Percentiles rank a stretch among this genome's conserved stretches.
phyloP scores from a whole-genome alignment of 371 early-diverging fungal genomes.

The Rhizopus delemar region DNA sequence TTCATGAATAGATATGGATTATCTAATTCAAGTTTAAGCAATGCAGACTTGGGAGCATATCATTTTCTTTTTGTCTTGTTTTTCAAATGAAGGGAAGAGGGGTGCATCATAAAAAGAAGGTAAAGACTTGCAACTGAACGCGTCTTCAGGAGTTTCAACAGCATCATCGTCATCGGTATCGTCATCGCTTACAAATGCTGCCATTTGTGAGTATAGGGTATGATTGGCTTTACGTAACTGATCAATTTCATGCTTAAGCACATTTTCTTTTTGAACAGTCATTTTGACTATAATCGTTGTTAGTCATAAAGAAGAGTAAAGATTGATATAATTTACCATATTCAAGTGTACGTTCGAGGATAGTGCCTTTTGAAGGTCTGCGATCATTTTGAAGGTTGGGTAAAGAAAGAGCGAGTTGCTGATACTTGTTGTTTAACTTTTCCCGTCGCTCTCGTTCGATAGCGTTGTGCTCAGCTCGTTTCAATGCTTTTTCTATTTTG shows the following conservation, averaged over 20 bases:
- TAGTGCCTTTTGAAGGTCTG: conserved; percentile 73
- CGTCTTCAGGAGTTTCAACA: not conserved
- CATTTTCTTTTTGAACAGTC: conserved; percentile 36
- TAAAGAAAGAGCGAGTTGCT: conserved; percentile 69
- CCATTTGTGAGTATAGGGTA: conserved; percentile 29
- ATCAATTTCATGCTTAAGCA: conserved; percentile 34
- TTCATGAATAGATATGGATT: no score
- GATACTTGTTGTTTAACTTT: conserved; percentile 70
- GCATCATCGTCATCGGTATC: not conserved
- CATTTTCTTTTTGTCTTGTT: not conserved
- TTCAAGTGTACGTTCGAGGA: conserved; percentile 65
- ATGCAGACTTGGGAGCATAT: no score
- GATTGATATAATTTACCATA: conserved; percentile 31
- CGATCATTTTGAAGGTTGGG: conserved; percentile 67
- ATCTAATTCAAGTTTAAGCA: no score
- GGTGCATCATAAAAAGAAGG: not conserved
- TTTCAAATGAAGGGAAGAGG: not conserved
- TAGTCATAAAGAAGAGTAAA: not conserved
- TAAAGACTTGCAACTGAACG: not conserved
- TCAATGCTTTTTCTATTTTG: conserved; percentile 38
- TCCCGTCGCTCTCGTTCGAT: conserved; percentile 77
- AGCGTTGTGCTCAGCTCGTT: conserved; percentile 74
- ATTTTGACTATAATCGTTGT: conserved; percentile 24
- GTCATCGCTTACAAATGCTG: not conserved
- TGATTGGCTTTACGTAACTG: conserved; percentile 36